Conservation (phyloP, 2,329 filamentous ascomycete species). For the Cadophora sp. region DNA sequence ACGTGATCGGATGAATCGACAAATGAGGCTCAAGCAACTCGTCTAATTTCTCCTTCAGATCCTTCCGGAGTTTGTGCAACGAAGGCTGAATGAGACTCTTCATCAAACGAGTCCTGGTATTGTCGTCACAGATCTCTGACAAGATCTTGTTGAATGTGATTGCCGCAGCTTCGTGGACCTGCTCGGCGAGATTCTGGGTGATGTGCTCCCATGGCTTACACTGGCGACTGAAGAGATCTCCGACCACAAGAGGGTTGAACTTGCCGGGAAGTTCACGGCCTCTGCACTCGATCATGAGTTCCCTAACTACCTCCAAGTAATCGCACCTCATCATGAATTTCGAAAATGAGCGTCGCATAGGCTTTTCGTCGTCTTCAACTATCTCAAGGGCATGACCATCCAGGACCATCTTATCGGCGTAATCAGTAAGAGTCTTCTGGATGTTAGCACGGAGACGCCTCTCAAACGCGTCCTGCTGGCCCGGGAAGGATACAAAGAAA, state of each 20-base stretch:
- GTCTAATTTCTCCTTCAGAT: constrained; percentile 17
- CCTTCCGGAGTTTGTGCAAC: constrained; percentile 13
- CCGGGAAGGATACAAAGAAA: constrained; percentile 21
- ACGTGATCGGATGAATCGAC: constrained; percentile 25
- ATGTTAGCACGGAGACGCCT: constrained; percentile 26
- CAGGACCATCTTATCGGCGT: constrained; percentile 22
- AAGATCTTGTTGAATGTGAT: constrained; percentile 19
- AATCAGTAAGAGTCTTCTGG: constrained; percentile 22
- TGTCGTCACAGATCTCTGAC: constrained; percentile 15
- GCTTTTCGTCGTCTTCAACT: constrained; percentile 4
- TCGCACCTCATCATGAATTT: constrained; percentile 17
- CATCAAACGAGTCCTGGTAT: constrained; percentile 22
- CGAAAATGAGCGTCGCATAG: not conserved
- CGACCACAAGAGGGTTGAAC: constrained; percentile 27
- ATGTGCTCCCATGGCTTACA: constrained; percentile 26
- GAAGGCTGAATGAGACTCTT: constrained; percentile 19
- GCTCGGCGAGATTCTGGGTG: constrained; percentile 18
- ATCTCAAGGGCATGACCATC: constrained; percentile 21
- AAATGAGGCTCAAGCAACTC: constrained; percentile 21
- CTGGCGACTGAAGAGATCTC: constrained; percentile 24
- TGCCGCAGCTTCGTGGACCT: constrained; percentile 21
- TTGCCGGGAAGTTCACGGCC: constrained; percentile 25
- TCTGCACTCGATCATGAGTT: constrained; percentile 14
- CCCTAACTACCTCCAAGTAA: constrained; percentile 13
- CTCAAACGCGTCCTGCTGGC: constrained; percentile 14